These are phyloP conservation scores for Solanum paucissectum DNA, from an alignment of 257 asterid species.

Conservation along the genomic window DNA sequence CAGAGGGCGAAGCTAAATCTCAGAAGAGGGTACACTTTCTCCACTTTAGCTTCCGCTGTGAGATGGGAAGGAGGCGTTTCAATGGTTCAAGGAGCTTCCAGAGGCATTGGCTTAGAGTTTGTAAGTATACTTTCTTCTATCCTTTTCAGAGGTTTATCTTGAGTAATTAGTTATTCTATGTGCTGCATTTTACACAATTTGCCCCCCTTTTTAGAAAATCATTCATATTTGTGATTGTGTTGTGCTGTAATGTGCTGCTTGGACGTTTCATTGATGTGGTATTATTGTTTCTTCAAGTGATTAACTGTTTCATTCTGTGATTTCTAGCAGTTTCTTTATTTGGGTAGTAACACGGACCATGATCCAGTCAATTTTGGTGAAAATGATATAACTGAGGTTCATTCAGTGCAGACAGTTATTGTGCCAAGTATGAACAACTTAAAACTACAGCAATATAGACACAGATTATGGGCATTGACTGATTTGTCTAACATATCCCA, in stretches of 20 bases:
- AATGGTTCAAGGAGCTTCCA: constrained; percentile 96
- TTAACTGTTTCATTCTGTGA: neutral
- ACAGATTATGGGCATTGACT: neutral
- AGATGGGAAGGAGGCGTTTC: constrained; percentile 60
- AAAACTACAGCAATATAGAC: neutral
- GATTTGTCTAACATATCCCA: neutral
- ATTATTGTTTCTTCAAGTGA: neutral
- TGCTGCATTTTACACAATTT: neutral
- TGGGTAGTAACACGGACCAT: neutral
- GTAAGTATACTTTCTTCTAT: constrained; percentile 29
- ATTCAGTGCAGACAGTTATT: neutral
- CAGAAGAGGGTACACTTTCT: constrained; percentile 18
- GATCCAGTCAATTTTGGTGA: neutral
- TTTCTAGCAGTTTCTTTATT: neutral
- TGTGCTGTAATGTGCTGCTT: neutral
- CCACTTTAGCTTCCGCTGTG: constrained; percentile 17
- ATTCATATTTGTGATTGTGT: neutral
- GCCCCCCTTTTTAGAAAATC: neutral
- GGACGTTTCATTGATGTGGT: neutral
- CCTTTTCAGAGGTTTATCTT: neutral
- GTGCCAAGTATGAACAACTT: neutral
- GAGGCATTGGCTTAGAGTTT: constrained; percentile 95
- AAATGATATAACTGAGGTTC: neutral
- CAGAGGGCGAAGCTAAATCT: constrained; percentile 24
- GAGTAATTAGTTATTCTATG: too few species aligned